phyloP scores from a whole-genome alignment of 148 eudicot genomes.

The Persicaria maculosa region DNA sequence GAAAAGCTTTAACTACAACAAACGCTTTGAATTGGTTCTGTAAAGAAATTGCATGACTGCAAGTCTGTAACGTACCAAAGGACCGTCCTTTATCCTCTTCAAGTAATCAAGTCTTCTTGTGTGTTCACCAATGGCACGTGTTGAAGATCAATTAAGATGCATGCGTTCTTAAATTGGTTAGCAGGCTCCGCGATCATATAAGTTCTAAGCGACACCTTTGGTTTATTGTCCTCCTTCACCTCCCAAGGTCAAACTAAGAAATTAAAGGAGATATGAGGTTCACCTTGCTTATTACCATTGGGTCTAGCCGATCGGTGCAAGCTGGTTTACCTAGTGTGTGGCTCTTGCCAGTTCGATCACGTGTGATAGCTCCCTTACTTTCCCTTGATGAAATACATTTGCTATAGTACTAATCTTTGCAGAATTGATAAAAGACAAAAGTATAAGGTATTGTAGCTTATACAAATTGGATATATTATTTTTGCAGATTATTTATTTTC shows the following conservation, averaged over 20 bases:
- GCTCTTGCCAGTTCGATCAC: too few relatives aligned
- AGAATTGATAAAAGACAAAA: too few relatives aligned
- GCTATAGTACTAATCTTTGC: too few relatives aligned
- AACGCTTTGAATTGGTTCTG: neutral
- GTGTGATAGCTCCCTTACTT: too few relatives aligned
- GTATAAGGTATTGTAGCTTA: too few relatives aligned
- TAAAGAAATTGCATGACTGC: neutral
- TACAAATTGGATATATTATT: too few relatives aligned
- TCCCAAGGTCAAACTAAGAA: slow-evolving; percentile 91
- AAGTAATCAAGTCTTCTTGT: slow-evolving; percentile 54
- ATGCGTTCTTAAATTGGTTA: slow-evolving; percentile 52
- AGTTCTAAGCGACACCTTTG: slow-evolving; percentile 79
- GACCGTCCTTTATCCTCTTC: slow-evolving; percentile 41
- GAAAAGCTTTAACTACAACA: neutral
- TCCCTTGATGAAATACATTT: too few relatives aligned
- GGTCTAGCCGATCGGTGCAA: too few relatives aligned
- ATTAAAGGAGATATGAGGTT: slow-evolving; percentile 8
- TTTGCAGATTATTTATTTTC: too few relatives aligned
- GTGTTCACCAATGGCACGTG: slow-evolving; percentile 99
- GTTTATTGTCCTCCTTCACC: slow-evolving; percentile 38
- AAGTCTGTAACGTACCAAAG: neutral
- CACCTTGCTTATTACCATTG: too few relatives aligned
- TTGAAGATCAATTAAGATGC: slow-evolving; percentile 57
- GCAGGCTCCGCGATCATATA: slow-evolving; percentile 53
- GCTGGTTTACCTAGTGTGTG: too few relatives aligned